Evolutionary conservation across 1,139 yeast genomes (phyloP), one percentile per base, ranked within the genome.

Genomic region (Barnettozyma hawaiiensis): DNA sequence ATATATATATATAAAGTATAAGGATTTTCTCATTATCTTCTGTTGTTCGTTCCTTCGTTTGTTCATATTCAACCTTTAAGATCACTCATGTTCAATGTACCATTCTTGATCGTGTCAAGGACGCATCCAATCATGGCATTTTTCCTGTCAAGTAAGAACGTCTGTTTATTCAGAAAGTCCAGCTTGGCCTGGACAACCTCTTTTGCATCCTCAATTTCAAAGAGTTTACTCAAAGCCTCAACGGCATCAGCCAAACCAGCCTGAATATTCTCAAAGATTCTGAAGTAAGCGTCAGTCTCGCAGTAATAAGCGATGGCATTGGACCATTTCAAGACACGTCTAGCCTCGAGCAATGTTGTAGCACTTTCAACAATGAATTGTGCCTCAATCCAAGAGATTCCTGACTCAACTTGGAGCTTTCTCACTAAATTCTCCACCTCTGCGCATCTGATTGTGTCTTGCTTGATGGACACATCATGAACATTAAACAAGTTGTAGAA

Each of bases 271-370:
- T 87, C 95, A 55, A 87, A 79, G 12, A 87, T 64, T 40, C 74
- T 73, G 7, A 77, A 71, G 51, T 70, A 68, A 46, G 74, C 68
- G 35, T 71, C 66, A 1, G 65, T 66, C 34, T 71, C 71, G 33
- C 87, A 68, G 59, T 81, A 86, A 57, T 67, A 92, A 3, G 87
- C 82, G 59, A 87, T 76, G 6, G 90, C 89, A 63, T 86, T 90
- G 0, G 97, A 81, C 97, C 97, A 92, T 64, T 87, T 85, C 41
- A 92, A 67, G 2, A 90, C 78, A 39, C 80, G 79, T 45, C 97
- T 70, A 2, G 96, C 86, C 44, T 73, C 75, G 31, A 81, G 70
- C 43, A 89, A 65, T 2, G 76, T 73, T 37, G 72, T 70, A 44
- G 84, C 81, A 37, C 92, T 80, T 47, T 84, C 94, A 8, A 81